Conservation (phyloP, 306 rosid genomes). For the Psophocarpus tetragonolobus region DNA sequence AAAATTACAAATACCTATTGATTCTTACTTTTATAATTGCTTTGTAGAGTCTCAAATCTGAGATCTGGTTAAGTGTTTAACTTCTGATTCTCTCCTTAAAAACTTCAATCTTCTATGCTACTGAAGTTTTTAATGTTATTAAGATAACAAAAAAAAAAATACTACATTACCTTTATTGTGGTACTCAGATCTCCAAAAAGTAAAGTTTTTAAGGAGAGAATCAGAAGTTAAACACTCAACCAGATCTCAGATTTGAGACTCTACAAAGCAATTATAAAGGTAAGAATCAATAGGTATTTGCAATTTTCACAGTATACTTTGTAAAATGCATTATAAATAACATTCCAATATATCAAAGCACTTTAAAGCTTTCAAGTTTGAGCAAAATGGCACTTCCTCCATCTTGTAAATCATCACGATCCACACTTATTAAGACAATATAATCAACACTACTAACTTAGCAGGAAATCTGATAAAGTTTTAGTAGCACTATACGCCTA, state of each 20-base stretch:
- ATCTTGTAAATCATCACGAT: constrained; percentile 97
- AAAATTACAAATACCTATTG: not conserved
- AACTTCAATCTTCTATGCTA: constrained; percentile 31
- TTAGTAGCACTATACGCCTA: not conserved
- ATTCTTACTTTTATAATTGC: not conserved
- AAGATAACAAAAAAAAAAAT: not conserved
- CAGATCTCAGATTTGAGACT: constrained; percentile 89
- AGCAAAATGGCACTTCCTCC: constrained; percentile 98
- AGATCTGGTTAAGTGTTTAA: constrained; percentile 95
- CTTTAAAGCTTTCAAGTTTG: constrained; percentile 86
- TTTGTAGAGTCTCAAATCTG: constrained; percentile 81
- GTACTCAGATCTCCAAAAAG: constrained; percentile 89
- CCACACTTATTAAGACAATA: constrained; percentile 88
- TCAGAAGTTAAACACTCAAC: constrained; percentile 97
- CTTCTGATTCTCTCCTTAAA: constrained; percentile 86
- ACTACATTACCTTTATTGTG: constrained; percentile 71
- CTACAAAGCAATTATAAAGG: constrained; percentile 45
- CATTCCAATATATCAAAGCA: constrained; percentile 22
- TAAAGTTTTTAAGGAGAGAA: constrained; percentile 71
- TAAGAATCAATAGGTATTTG: not conserved
- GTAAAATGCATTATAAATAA: constrained; percentile 24
- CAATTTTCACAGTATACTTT: not conserved
- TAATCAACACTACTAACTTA: constrained; percentile 69
- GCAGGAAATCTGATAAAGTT: not conserved
- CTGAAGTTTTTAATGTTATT: not conserved